These are phyloP conservation scores for Corylus heterophylla DNA, from an alignment of 306 rosid species.

Conservation along the genomic window DNA sequence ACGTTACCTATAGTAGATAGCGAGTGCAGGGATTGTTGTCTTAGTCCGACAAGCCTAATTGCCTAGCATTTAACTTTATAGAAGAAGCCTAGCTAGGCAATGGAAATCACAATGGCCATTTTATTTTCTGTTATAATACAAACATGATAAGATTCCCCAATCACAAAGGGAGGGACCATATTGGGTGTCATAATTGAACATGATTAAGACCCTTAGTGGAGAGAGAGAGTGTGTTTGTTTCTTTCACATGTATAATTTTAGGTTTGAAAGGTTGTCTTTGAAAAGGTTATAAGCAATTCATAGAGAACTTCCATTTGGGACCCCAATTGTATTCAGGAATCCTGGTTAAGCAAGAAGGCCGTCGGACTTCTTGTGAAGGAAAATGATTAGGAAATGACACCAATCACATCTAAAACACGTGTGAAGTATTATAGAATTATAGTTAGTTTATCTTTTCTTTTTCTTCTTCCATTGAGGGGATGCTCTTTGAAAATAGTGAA, in stretches of 20 bases:
- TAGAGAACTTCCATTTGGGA: background rate
- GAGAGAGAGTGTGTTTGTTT: background rate
- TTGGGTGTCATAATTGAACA: slow-evolving; percentile 9
- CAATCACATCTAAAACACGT: background rate
- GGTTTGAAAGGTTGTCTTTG: background rate
- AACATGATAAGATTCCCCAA: slow-evolving; percentile 17
- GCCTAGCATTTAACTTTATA: background rate
- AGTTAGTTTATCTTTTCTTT: too few species aligned
- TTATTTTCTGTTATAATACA: background rate
- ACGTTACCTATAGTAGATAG: background rate
- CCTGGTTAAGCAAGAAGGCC: background rate
- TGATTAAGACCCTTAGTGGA: slow-evolving; percentile 20
- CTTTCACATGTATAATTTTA: background rate
- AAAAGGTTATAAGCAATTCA: background rate
- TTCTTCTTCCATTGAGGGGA: too few species aligned
- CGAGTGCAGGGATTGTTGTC: background rate
- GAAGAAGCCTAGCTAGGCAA: background rate
- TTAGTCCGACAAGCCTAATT: background rate
- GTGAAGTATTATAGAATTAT: background rate
- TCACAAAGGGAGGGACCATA: slow-evolving; percentile 9
- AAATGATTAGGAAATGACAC: background rate
- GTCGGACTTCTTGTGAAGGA: background rate
- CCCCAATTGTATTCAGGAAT: background rate
- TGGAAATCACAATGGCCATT: background rate
- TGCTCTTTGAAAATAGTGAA: too few species aligned